These are phyloP conservation scores for Prinsepia uniflora DNA, from an alignment of 306 rosid genomes.

Conservation along the genomic window DNA sequence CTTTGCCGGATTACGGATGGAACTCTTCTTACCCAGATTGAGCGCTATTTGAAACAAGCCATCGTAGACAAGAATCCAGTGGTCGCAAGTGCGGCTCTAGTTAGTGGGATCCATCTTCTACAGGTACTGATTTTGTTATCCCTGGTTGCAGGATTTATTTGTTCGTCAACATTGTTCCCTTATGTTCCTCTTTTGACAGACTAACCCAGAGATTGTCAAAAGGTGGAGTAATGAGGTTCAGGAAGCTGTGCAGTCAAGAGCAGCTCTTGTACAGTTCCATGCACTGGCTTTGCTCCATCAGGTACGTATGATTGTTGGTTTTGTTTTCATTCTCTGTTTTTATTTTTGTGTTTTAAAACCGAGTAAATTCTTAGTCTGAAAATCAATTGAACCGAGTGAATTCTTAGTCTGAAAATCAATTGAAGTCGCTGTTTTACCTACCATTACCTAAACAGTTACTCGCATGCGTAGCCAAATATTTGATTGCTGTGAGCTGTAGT, in stretches of 20 bases:
- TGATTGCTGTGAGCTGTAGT: background rate
- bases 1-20: slow-evolving; percentile 96
- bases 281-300: slow-evolving; percentile 93
- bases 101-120: slow-evolving; percentile 94
- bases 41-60: slow-evolving; percentile 95
- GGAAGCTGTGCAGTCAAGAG: slow-evolving; percentile 98
- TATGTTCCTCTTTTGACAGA: slow-evolving; percentile 38
- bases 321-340: background rate
- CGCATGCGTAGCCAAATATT: background rate
- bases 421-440: background rate
- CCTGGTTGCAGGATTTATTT: background rate
- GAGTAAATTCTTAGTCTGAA: slow-evolving; percentile 10
- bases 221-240: slow-evolving; percentile 99
- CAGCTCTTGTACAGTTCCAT: slow-evolving; percentile 98
- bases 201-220: slow-evolving; percentile 95
- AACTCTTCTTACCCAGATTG: slow-evolving; percentile 95
- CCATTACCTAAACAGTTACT: too few species aligned
- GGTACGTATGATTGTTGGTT: slow-evolving; percentile 48
- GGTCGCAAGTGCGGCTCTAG: slow-evolving; percentile 97
- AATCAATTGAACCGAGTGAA: slow-evolving; percentile 5
- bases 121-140: slow-evolving; percentile 51
- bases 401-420: slow-evolving; percentile 6
- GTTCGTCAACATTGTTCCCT: slow-evolving; percentile 8
- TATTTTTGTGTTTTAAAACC: background rate
- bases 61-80: slow-evolving; percentile 98